Percentiles rank a stretch among this genome's conserved stretches.
Conservation (phyloP, 495 filamentous ascomycete species). For the Penicillium ucsense region DNA sequence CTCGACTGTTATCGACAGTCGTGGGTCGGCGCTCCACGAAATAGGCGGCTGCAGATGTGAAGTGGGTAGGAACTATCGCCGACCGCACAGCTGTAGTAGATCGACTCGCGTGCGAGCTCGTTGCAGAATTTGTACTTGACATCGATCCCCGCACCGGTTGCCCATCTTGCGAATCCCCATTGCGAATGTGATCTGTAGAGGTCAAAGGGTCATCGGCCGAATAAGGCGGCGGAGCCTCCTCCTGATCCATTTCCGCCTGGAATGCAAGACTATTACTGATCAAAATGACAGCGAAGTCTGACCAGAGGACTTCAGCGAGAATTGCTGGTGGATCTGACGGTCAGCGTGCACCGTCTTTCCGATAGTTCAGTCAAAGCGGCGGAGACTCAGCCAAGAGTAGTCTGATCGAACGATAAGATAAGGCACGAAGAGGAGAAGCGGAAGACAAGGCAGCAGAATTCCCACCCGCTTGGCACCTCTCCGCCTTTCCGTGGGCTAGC, state of each 20-base stretch:
- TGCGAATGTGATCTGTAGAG: slow-evolving; percentile 15
- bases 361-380: neutral
- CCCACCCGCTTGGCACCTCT: neutral
- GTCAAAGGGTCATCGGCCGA: slow-evolving; percentile 34
- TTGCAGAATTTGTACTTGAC: slow-evolving; percentile 6
- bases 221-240: slow-evolving; percentile 38
- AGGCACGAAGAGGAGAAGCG: neutral
- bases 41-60: slow-evolving; percentile 35
- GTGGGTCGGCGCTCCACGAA: slow-evolving; percentile 33
- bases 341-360: neutral
- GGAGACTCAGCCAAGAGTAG: neutral
- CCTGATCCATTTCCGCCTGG: slow-evolving; percentile 23
- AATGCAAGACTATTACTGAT: no score
- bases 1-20: slow-evolving; percentile 15
- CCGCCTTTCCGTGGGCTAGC: no score
- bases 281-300: no score
- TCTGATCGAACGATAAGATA: neutral
- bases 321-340: neutral
- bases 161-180: slow-evolving; percentile 2
- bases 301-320: no score
- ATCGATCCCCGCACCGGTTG: slow-evolving; percentile 13
- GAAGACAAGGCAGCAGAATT: neutral
- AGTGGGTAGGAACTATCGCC: slow-evolving; percentile 20
- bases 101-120: slow-evolving; percentile 9
- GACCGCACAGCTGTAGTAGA: slow-evolving; percentile 2